Evolutionary conservation across 192 early-diverging fungal species (phyloP).

Genomic region (Fimicolochytrium jonesii): DNA sequence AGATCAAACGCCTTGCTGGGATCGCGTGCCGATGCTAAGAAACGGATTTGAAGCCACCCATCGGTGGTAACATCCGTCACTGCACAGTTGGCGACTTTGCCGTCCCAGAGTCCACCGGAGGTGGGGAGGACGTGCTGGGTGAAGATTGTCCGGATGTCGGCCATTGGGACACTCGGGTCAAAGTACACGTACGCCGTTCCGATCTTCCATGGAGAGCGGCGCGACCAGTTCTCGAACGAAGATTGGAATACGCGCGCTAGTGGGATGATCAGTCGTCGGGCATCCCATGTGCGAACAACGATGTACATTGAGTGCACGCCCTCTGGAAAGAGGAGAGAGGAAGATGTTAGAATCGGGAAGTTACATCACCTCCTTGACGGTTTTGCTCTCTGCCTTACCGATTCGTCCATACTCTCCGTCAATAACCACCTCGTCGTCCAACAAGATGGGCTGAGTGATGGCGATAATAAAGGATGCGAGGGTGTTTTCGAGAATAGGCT

Average conservation of each 20-base stretch:
- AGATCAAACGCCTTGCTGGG: constrained; percentile 14
- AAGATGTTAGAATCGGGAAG: background rate
- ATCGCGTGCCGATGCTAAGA: constrained; percentile 11
- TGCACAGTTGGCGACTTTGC: constrained; percentile 22
- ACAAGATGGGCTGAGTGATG: constrained; percentile 16
- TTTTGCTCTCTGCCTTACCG: background rate
- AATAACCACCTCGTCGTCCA: constrained; percentile 30
- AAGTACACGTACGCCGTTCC: constrained; percentile 19
- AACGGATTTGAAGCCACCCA: constrained; percentile 13
- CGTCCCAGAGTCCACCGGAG: constrained; percentile 28
- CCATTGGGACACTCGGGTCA: constrained; percentile 11
- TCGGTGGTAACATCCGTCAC: constrained; percentile 24
- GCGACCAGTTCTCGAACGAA: constrained; percentile 28
- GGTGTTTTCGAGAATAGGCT: constrained; percentile 27
- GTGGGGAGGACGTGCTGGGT: constrained; percentile 16
- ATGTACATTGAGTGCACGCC: constrained; percentile 20
- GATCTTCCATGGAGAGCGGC: constrained; percentile 30
- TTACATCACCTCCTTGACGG: background rate
- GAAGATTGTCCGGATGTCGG: constrained; percentile 16
- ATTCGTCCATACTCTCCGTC: constrained; percentile 32
- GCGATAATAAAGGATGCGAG: constrained; percentile 20
- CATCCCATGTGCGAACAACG: constrained; percentile 26
- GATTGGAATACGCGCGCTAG: constrained; percentile 23
- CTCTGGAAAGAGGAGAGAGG: constrained; percentile 9
- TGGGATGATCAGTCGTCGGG: constrained; percentile 24